Base-by-base conservation (phyloP, 495 filamentous ascomycete species). In the Aspergillus leporis region DNA sequence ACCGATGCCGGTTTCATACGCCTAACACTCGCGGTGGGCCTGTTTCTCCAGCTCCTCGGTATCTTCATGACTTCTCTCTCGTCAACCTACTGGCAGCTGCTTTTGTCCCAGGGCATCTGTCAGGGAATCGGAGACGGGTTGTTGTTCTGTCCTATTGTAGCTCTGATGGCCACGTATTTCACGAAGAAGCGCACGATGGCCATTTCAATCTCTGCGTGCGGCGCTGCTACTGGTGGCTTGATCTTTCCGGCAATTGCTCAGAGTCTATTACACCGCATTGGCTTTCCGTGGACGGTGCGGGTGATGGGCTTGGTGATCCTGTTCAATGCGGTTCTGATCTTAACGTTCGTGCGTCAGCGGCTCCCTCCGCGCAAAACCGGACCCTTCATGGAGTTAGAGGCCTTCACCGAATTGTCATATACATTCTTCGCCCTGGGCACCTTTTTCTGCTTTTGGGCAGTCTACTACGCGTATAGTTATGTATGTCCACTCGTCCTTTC, bases 261-360 rank as follows among this genome's bases (percentile, higher is more conserved):
- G 32, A 74, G 81, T 55, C 72, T 93, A 14, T 62, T 89, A 10
- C 81, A 85, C 1, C 62, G 59, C 4, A 74, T 88, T 19, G 90
- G 90, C 22, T 93, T 91, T 68, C 67, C 76, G 1, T 90, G 88
- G 88, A 87, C 89, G 0, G 78, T 92, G 23, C 77, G 90, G 32
- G 72, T 81, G 1, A 74, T 92, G 54, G 90, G 82, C 0, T 87
- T 90, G 64, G 78, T 93, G 47, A 82, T 84, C 59, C 61, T 90
- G 0, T 76, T 61, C 0, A 75, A 74, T 12, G 64, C 85, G 25
- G 59, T 81, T 5, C 71, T 81, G 22, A 61, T 68, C 1, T 64
- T 82, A 25, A 51, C 73, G 0, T 78, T 85, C 34, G 64, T 84
- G 58, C 75, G 72, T 41, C 73, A 83, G 9, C 72, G 88, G 16